Percentiles rank a stretch among this genome's conserved stretches.
phyloP scores from a whole-genome alignment of 345 rosid species.

The Hevea brasiliensis region DNA sequence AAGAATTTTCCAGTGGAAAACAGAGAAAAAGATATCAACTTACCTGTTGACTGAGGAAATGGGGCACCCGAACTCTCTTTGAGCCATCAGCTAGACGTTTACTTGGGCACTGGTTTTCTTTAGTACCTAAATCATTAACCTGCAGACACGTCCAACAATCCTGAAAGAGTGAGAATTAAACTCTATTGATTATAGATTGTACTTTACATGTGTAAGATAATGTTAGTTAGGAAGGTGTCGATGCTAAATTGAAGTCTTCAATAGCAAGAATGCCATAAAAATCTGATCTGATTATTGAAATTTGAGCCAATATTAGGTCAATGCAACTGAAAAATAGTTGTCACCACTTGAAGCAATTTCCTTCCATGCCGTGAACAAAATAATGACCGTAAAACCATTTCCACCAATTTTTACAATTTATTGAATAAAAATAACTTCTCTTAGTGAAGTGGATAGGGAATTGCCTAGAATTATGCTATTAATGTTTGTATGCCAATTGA shows the following conservation, averaged over 20 bases:
- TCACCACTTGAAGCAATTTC: neutral
- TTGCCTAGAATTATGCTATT: neutral
- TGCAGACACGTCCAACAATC: slow-evolving; percentile 25
- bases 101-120: slow-evolving; percentile 54
- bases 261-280: neutral
- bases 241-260: neutral
- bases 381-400: neutral
- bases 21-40: neutral
- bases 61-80: slow-evolving; percentile 73
- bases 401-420: neutral
- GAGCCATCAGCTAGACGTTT: slow-evolving; percentile 90
- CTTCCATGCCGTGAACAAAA: neutral
- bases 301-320: neutral
- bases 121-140: slow-evolving; percentile 46
- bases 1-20: too few relatives aligned
- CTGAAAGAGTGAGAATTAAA: neutral
- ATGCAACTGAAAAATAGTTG: neutral
- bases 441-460: neutral
- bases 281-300: neutral
- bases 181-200: neutral
- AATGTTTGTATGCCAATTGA: neutral
- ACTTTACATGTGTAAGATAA: neutral
- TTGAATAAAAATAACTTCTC: neutral
- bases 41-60: slow-evolving; percentile 53
- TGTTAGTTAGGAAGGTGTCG: neutral